Evolutionary conservation across 768 basidiomycete genomes (phyloP), one percentile per base, ranked within the genome.

Genomic region (Collybiopsis confluens): DNA sequence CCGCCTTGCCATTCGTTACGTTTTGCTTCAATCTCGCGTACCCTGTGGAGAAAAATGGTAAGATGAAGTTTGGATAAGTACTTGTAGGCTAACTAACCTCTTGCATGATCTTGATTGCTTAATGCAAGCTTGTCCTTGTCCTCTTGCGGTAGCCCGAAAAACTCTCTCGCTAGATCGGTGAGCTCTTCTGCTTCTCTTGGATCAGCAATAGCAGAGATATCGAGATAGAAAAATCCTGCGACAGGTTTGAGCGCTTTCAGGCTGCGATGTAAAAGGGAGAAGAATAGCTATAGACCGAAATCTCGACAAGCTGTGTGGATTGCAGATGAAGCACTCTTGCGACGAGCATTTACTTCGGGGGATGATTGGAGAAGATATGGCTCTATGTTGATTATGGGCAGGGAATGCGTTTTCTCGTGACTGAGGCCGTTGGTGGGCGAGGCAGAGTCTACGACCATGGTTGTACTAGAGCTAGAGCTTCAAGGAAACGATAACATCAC

Each of bases 221-320:
- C 80, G 43, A 94, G 74, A 68, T 95, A 96, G 72, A 96, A 94
- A 77, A 96, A 96, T 0, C 93, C n/a, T n/a, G n/a, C n/a, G n/a
- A n/a, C n/a, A n/a, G n/a, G n/a, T n/a, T n/a, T n/a, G n/a, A n/a
- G n/a, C n/a, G n/a, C n/a, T n/a, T n/a, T n/a, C n/a, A n/a, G n/a
- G n/a, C n/a, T n/a, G n/a, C n/a, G n/a, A n/a, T n/a, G n/a, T n/a
- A n/a, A n/a, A n/a, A n/a, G n/a, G n/a, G n/a, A n/a, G n/a, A n/a
- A n/a, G n/a, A n/a, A n/a, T n/a, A n/a, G n/a, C n/a, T n/a, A n/a
- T n/a, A n/a, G n/a, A n/a, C n/a, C 93, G 52, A 82, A 90, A 51
- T 88, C 73, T 20, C 88, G 62, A 61, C 90, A 91, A 7, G 91
- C 90, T 0, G 69, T 64, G 61, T 92, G 92, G 16, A 95, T 68